Conservation (phyloP, 495 filamentous ascomycete genomes). For the Hypoxylon trugodes region DNA sequence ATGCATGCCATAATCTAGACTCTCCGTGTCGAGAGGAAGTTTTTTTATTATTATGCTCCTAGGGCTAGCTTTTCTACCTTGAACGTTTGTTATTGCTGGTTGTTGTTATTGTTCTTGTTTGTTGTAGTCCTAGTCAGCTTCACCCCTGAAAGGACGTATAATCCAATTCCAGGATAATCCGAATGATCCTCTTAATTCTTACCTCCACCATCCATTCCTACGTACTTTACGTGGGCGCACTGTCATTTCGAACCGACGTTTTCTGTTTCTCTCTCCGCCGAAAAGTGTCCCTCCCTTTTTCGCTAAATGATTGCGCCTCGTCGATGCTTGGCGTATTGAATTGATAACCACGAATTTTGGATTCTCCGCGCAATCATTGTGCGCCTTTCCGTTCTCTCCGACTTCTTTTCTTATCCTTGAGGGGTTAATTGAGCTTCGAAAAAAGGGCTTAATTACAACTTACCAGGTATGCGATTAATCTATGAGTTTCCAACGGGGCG, state of each 20-base stretch:
- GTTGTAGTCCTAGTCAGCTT: slow-evolving; percentile 33
- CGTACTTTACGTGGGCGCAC: slow-evolving; percentile 22
- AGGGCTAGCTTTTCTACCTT: slow-evolving; percentile 13
- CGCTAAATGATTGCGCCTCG: slow-evolving; percentile 19
- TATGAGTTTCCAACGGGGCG: slow-evolving; percentile 26
- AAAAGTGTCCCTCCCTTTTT: not conserved
- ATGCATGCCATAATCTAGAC: slow-evolving; percentile 33
- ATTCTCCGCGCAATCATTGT: not conserved
- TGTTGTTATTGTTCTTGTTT: slow-evolving; percentile 18
- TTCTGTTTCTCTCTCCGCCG: not conserved
- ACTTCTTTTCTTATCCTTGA: not conserved
- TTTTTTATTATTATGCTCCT: slow-evolving; percentile 5
- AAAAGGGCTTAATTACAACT: not conserved
- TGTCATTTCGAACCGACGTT: slow-evolving; percentile 3
- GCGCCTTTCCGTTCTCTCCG: not conserved
- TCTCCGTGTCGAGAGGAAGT: slow-evolving; percentile 2
- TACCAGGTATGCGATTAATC: slow-evolving; percentile 2
- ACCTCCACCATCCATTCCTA: not conserved
- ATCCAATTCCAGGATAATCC: slow-evolving; percentile 4
- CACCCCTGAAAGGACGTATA: slow-evolving; percentile 37
- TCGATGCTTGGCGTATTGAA: slow-evolving; percentile 2
- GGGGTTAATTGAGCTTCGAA: slow-evolving; percentile 19
- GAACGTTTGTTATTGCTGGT: slow-evolving; percentile 29
- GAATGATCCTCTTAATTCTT: slow-evolving; percentile 4
- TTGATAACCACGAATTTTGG: slow-evolving; percentile 13